Evolutionary conservation across 768 basidiomycete species (phyloP), one percentile per base, ranked within the genome.

Genomic region (Baorangia bicolor): DNA sequence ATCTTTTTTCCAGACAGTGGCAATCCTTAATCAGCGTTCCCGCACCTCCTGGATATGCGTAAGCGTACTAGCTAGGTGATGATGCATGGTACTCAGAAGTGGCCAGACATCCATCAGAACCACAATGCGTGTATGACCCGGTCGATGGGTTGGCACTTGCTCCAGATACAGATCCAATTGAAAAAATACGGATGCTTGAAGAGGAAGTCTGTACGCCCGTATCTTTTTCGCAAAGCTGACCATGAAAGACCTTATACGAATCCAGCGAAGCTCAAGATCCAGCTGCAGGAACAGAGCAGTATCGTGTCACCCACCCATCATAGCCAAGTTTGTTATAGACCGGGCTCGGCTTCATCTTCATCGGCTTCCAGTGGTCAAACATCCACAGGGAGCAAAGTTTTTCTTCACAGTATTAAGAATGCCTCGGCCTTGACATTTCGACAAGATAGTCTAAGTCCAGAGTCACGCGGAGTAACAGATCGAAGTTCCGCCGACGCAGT

Each of bases 11-110:
- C 54, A 91, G 89, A 73, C 86, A 90, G 69, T 91, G 90, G 89
- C 83, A 90, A 60, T 82, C 88, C 16, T 73, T 87, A 55, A 84
- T 92, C 58, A 88, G 89, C 63, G 91, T 93, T 31, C 91, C 91
- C 9, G 87, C 92, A 9, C 91, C 91, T 45, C 81, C 87, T 27
- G 91, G 92, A 63, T 93, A 91, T 74, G 85, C 86, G 90, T 92
- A 65, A 70, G 88, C 49, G 5, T 6, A 23, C 40, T 49, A 28
- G 14, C 49, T 27, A 41, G 43, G n/a, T 52, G 20, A 23, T 51
- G 20, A 28, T 27, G 21, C 49, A 23, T 25, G 28, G 11, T 45
- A 16, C 53, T 64, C 45, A 59, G 46, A 45, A 43, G 61, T 46
- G 60, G 38, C 31, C 62, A 92, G 90, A 23, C 91, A 94, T 71